phyloP scores from a whole-genome alignment of 352 stramenopile genomes.

The Phytopythium sindhum region DNA sequence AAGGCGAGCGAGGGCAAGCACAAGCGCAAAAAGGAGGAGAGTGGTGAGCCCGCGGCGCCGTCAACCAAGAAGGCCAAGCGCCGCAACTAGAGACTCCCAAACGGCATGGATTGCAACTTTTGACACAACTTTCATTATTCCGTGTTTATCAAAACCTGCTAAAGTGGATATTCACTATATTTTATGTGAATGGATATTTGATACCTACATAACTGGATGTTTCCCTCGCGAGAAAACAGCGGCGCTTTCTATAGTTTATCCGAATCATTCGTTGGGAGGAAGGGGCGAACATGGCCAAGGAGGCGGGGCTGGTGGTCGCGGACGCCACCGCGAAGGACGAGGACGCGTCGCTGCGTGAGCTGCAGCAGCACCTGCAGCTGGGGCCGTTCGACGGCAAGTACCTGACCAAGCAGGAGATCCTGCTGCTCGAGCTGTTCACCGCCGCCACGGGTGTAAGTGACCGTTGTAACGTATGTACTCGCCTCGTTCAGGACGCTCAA shows the following conservation, averaged over 20 bases:
- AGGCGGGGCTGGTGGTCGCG: conserved; percentile 12
- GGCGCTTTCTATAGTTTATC: background rate
- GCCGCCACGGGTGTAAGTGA: conserved; percentile 23
- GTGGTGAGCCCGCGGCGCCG: background rate
- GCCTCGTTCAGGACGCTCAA: background rate
- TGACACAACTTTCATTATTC: background rate
- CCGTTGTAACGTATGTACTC: too few relatives aligned
- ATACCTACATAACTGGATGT: background rate
- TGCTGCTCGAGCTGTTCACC: conserved; percentile 67
- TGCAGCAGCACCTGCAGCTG: conserved; percentile 77
- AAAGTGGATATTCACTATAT: background rate
- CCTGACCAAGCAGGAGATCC: conserved; percentile 76
- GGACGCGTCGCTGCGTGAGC: conserved; percentile 35
- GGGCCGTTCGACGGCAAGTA: conserved; percentile 65
- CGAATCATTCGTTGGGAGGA: background rate
- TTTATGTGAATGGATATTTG: background rate
- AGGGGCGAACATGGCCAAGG: conserved; percentile 19
- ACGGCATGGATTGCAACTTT: background rate
- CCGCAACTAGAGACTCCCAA: conserved; percentile 1
- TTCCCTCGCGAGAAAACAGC: background rate
- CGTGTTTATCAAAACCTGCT: background rate
- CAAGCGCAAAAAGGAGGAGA: conserved; percentile 8
- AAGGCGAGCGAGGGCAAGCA: conserved; percentile 20
- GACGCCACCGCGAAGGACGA: conserved; percentile 38
- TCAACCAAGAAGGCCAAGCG: conserved; percentile 24